Evolutionary conservation across 352 stramenopile species (phyloP), one percentile per base, ranked within the genome.

Genomic region (Phytophthora rubi): DNA sequence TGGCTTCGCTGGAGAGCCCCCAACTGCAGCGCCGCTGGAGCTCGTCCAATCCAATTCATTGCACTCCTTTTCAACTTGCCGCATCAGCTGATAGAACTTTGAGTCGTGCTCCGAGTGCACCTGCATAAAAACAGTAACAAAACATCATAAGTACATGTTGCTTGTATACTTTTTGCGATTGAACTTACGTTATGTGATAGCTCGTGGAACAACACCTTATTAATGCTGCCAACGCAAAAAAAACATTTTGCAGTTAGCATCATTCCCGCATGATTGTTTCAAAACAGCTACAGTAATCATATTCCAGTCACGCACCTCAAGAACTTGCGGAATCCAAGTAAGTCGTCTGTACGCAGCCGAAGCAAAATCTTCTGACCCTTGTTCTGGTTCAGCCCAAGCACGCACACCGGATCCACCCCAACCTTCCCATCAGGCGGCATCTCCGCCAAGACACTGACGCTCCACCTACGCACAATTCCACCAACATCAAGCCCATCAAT

Each of bases 351-450:
- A 12, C 95, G 87, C n/a, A 98, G 60, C n/a, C 95, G 85, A 18
- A 99, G 80, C 45, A 97, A 72, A 49, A 99, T 99, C 66, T 97
- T 94, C 73, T 98, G 88, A 0, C 96, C 95, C 58, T 98, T 96
- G 82, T 98, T 98, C 59, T 97, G 77, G 72, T 99, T 99, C 48
- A 99, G 72, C 4, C 95, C 96, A n/a, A 98, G 85, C 6, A 96
- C 86, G 18, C 88, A 96, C 2, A 97, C 90, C 0, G 88, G 86
- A 59, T 94, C 86, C 26, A 97, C 83, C 21, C 91, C 87, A 16
- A 98, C 93, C 73, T 97, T 96, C 8, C 92, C 92, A 64, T 98
- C 91, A 0, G 93, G 92, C 26, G 90, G 89, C 85, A 98, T 95
- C 70, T 98, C 92, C 2, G 83, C 89, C 7, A 98, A 80, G 0